Base-by-base conservation (phyloP, 1,284 basidiomycete species). In the Termitomyces sp. region DNA sequence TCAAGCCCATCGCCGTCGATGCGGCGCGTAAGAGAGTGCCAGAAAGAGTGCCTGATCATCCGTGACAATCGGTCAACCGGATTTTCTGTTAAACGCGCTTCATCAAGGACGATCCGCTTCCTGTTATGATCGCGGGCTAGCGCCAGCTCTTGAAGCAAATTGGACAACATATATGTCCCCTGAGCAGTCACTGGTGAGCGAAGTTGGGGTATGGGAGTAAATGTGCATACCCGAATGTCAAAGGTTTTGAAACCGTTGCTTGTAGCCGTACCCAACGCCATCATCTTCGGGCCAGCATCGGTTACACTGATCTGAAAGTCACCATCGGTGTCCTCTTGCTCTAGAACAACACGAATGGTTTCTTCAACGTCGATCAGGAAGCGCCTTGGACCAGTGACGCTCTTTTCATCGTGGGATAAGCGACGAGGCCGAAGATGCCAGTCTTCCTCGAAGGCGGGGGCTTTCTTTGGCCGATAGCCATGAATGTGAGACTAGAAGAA, bases 361-460 rank as follows among this genome's bases (percentile, higher is more conserved):
- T 98, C 94, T 66, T 99, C 96, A n/a, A 99, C 96, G 65, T 98
- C 96, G 58, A 99, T 94, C 38, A 98, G 81, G 75, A 98, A 99
- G 31, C 93, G 87, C 43, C 94, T 80, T 19, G 88, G 86, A 0
- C 75, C 81, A 1, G 83, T 78, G n/a, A 82, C 78, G 57, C 79
- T 79, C 70, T 89, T 88, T 71, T 90, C 88, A 65, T 90, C 91
- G 66, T 94, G 92, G 15, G 92, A 94, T 74, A 95, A 79, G 47
- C 92, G 79, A 48, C 92, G 81, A 46, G 84, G 77, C 39, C 88
- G 79, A 48, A 73, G 72, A 65, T 90, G 86, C 66, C 74, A 80
- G 68, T 92, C 90, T 52, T 90, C 84, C 57, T 89, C 79, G 68
- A 93, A 91, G 17, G 79, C 76, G 28, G 86, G 84, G 1, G 71